A percentile compares a stretch with the other conserved stretches of the same genome.
Conservation (phyloP, 2,329 filamentous ascomycete genomes). For the Monilinia fructigena region DNA sequence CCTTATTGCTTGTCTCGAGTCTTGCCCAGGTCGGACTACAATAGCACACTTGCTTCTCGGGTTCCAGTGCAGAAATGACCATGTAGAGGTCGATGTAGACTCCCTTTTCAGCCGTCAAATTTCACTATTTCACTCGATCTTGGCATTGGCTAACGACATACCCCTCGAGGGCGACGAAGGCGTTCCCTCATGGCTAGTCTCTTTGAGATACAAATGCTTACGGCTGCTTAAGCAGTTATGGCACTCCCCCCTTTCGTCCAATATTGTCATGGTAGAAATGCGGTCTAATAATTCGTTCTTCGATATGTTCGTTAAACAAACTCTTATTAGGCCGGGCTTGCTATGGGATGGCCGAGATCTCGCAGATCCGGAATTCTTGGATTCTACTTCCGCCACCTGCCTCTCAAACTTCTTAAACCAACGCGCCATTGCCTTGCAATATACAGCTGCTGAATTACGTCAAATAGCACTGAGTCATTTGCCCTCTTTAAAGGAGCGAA, state of each 20-base stretch:
- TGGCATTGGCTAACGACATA: conserved; percentile 68
- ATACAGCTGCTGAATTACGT: conserved; percentile 81
- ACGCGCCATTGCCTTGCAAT: conserved; percentile 77
- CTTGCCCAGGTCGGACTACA: conserved; percentile 73
- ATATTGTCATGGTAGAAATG: conserved; percentile 74
- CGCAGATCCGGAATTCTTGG: conserved; percentile 63
- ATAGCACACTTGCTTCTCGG: conserved; percentile 90
- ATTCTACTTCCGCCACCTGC: conserved; percentile 44
- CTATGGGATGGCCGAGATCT: conserved; percentile 71
- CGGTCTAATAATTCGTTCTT: conserved; percentile 78
- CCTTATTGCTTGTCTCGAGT: conserved; percentile 73
- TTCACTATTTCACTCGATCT: conserved; percentile 81
- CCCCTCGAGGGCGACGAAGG: conserved; percentile 55
- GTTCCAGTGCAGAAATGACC: conserved; percentile 73
- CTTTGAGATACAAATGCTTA: conserved; percentile 66
- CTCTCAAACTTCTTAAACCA: conserved; percentile 68
- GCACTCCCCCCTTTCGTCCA: conserved; percentile 75
- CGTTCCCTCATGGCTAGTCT: conserved; percentile 67
- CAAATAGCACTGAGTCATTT: conserved; percentile 68
- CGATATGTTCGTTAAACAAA: conserved; percentile 68
- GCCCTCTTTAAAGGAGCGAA: conserved; percentile 66
- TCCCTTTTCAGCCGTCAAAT: conserved; percentile 68
- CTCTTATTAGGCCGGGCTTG: conserved; percentile 65
- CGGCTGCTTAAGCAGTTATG: conserved; percentile 79
- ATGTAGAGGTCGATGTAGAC: conserved; percentile 64